A percentile compares a stretch with the other conserved stretches of the same genome.
phyloP scores from a whole-genome alignment of 371 early-diverging fungal species.

The Vairimorpha necatrix region DNA sequence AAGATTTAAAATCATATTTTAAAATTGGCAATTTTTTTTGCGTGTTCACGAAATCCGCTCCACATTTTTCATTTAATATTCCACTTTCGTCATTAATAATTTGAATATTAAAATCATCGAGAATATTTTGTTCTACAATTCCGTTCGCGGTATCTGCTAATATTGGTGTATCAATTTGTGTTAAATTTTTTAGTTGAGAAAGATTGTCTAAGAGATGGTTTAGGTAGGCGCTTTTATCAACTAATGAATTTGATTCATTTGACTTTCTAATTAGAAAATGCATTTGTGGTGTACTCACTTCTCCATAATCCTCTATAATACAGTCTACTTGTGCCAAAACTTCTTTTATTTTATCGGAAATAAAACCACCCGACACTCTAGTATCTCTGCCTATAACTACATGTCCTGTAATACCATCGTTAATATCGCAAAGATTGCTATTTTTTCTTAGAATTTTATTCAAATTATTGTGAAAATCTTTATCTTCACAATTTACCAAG shows the following conservation, averaged over 20 bases:
- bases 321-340: constrained; percentile 73
- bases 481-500: constrained; percentile 77
- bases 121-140: constrained; percentile 82
- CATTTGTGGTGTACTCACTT: constrained; percentile 72
- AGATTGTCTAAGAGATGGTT: constrained; percentile 15
- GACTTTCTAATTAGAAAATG: constrained; percentile 47
- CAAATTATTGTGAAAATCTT: constrained; percentile 68
- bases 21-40: constrained; percentile 71
- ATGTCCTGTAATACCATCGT: constrained; percentile 55
- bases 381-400: constrained; percentile 60
- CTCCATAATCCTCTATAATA: constrained; percentile 72
- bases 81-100: constrained; percentile 45
- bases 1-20: not conserved
- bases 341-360: constrained; percentile 73
- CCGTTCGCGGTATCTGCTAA: constrained; percentile 67
- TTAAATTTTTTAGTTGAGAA: constrained; percentile 12
- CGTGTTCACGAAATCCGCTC: constrained; percentile 92
- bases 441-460: constrained; percentile 68
- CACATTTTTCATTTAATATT: constrained; percentile 68
- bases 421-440: constrained; percentile 70
- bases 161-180: constrained; percentile 14
- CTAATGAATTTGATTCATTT: constrained; percentile 18
- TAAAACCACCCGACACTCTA: constrained; percentile 74
- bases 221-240: constrained; percentile 34
- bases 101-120: constrained; percentile 68